These are phyloP conservation scores for Geranium incanum DNA, from an alignment of 441 rosid genomes.

Conservation along the genomic window DNA sequence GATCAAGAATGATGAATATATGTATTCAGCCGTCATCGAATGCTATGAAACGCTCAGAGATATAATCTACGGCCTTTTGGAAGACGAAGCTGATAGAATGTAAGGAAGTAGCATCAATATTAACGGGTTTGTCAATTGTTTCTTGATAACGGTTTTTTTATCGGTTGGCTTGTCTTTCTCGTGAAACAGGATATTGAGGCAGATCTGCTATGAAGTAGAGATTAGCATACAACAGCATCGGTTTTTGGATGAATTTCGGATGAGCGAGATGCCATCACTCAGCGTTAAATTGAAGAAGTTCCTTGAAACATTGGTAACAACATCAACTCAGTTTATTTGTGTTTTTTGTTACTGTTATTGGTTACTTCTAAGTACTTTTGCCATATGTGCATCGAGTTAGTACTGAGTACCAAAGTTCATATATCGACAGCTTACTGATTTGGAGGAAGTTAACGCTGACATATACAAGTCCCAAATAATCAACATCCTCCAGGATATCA, in stretches of 20 bases:
- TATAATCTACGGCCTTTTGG: slow-evolving; percentile 56
- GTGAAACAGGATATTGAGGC: slow-evolving; percentile 41
- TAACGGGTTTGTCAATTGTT: neutral
- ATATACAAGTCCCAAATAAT: slow-evolving; percentile 58
- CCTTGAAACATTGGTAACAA: slow-evolving; percentile 58
- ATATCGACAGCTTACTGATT: slow-evolving; percentile 45
- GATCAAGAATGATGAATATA: slow-evolving; percentile 63
- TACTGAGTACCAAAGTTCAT: slow-evolving; percentile 19
- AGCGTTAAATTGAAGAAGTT: slow-evolving; percentile 76
- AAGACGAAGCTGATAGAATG: slow-evolving; percentile 61
- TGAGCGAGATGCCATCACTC: slow-evolving; percentile 70
- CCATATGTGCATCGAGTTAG: neutral
- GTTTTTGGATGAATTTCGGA: slow-evolving; percentile 57
- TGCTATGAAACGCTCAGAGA: slow-evolving; percentile 70
- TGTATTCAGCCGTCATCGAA: slow-evolving; percentile 72
- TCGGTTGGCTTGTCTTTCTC: slow-evolving; percentile 14
- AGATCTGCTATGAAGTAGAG: slow-evolving; percentile 51
- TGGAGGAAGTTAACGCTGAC: slow-evolving; percentile 28
- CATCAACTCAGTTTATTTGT: slow-evolving; percentile 12
- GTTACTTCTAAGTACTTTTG: slow-evolving; percentile 6
- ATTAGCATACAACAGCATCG: slow-evolving; percentile 36
- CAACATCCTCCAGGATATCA: slow-evolving; percentile 85
- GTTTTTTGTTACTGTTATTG: neutral
- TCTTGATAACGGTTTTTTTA: neutral
- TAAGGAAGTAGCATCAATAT: slow-evolving; percentile 28